Conservation (phyloP, 306 rosid genomes). For the Prunus persica region Prunus_persica_NCBIv2 NC_034014.1:15146501-15147000, state of each 20-base stretch:
- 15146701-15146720: conserved; percentile 89
- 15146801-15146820: conserved; percentile 98
- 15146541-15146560: conserved; percentile 79
- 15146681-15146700: conserved; percentile 97
- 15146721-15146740: conserved; percentile 80
- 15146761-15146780: conserved; percentile 89
- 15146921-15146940: conserved; percentile 52
- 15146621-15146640: conserved; percentile 90
- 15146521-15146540: conserved; percentile 65
- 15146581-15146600: conserved; percentile 81
- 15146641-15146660: conserved; percentile 92
- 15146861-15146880: conserved; percentile 96
- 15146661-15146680: conserved; percentile 95
- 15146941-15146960: conserved; percentile 94
- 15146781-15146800: conserved; percentile 97
- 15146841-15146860: conserved; percentile 97
- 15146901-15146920: conserved; percentile 49
- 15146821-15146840: conserved; percentile 50
- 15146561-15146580: conserved; percentile 93
- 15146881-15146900: conserved; percentile 72
- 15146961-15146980: conserved; percentile 98
- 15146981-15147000: conserved; percentile 93
- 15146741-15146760: conserved; percentile 87
- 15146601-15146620: conserved; percentile 78
- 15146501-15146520: conserved; percentile 84